Evolutionary conservation across 2,329 filamentous ascomycete species (phyloP).

Genomic region (Pseudogymnoascus sp.): DNA sequence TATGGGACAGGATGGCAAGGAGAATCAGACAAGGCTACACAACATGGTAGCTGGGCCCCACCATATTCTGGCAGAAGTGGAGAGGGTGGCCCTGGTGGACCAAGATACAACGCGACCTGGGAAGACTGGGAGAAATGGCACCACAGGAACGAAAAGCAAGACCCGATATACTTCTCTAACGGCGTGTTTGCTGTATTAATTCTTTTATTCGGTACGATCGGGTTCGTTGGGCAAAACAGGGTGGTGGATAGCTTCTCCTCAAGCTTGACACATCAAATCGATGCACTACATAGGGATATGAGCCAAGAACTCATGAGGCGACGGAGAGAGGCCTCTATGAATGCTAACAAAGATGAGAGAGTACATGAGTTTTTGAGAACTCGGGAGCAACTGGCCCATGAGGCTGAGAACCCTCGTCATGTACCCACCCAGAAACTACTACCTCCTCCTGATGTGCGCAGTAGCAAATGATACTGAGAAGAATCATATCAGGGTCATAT

Average conservation of each 20-base stretch:
- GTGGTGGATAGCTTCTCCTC: conserved; percentile 58
- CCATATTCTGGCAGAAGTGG: conserved; percentile 22
- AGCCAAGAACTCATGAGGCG: conserved; percentile 55
- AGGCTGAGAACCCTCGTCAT: background rate
- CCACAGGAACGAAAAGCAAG: conserved; percentile 45
- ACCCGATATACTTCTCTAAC: conserved; percentile 67
- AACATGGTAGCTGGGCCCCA: conserved; percentile 20
- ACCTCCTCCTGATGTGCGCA: conserved; percentile 2
- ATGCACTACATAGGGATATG: conserved; percentile 59
- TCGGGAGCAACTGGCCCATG: conserved; percentile 43
- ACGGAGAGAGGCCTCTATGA: conserved; percentile 46
- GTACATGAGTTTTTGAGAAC: conserved; percentile 73
- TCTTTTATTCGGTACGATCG: conserved; percentile 61
- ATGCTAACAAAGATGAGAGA: conserved; percentile 54
- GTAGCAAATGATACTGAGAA: background rate
- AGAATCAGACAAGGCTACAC: conserved; percentile 29
- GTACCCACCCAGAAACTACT: background rate
- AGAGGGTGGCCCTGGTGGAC: conserved; percentile 31
- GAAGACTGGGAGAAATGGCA: conserved; percentile 93
- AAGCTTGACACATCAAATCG: conserved; percentile 59
- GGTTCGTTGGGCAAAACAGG: conserved; percentile 65
- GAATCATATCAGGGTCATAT: background rate
- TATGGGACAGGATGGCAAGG: conserved; percentile 75
- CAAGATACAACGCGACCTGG: conserved; percentile 81
- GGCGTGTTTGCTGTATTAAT: conserved; percentile 71